Conservation (phyloP, 2,329 filamentous ascomycete genomes). For the Apiospora aurea region DNA sequence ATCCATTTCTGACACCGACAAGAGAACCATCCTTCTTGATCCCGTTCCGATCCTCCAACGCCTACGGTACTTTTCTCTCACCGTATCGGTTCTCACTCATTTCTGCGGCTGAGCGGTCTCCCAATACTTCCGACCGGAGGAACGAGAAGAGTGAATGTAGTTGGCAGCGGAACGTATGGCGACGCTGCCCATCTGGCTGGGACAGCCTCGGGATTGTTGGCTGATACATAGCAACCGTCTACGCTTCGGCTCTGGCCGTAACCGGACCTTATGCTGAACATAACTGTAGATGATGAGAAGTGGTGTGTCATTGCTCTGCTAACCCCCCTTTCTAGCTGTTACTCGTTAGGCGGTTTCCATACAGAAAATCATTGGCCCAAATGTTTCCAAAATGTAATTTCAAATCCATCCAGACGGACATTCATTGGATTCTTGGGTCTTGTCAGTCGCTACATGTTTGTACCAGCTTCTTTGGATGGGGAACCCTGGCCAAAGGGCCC, state of each 20-base stretch:
- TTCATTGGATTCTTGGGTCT: not conserved
- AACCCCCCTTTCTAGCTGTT: not conserved
- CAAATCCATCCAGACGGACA: not conserved
- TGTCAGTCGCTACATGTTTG: not conserved
- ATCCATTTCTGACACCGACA: not conserved
- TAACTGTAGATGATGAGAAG: not conserved
- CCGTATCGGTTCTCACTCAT: not conserved
- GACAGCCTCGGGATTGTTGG: not conserved
- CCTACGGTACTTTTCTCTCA: not conserved
- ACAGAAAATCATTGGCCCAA: too few species aligned
- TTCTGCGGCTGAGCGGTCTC: not conserved
- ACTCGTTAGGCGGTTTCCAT: not conserved
- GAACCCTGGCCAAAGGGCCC: not conserved
- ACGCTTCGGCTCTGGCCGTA: not conserved
- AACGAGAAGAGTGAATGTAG: not conserved
- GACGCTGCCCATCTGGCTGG: not conserved
- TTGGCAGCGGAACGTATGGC: not conserved
- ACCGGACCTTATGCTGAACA: not conserved
- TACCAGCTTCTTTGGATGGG: not conserved
- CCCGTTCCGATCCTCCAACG: not conserved
- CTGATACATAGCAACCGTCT: too few species aligned
- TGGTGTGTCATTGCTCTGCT: not conserved
- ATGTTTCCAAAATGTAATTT: not conserved
- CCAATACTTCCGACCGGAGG: not conserved
- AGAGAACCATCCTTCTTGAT: not conserved